Base-by-base conservation (phyloP, 225 moss, liverwort and hornwort species). In the Straminergon stramineum region DNA sequence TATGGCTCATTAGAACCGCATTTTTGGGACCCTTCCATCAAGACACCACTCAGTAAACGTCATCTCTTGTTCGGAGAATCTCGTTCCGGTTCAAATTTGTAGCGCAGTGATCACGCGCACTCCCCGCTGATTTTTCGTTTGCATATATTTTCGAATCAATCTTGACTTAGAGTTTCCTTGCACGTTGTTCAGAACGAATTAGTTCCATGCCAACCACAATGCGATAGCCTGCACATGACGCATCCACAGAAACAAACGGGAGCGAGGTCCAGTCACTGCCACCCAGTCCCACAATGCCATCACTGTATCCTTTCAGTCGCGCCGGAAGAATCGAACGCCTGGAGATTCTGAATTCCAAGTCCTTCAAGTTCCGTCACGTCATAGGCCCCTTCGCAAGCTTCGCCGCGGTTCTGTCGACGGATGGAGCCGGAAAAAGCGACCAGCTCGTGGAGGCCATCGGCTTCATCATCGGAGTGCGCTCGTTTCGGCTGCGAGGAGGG, bases 361-460 rank as follows among this genome's bases (percentile, higher is more conserved):
- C 97, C 1, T 94, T 93, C 90, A 98, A 97, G 91, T 92, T 96
- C 55, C 96, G 95, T 89, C 96, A 96, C 89, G 81, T 98, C 17
- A 92, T 91, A 39, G 98, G 98, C 18, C 97, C 96, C 7, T 98
- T 96, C 64, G 88, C 90, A 75, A 95, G 92, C 65, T 93, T 97
- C 83, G 96, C 98, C 10, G 97, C 96, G 67, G 89, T 97, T 75
- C 92, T 96, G 48, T 90, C 91, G 48, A 94, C 96, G 39, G 92
- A 98, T 96, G 97, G 97, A 84, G 95, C 94, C 8, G 97, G 91
- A 28, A 93, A 93, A 86, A 90, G 94, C 60, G 64, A 87, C 39
- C 64, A 74, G 83, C 94, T 98, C n/a, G 96, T 96, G 96, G 96
- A 97, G 41, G 96, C 95, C 45, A 96, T 98, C 81, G 94, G 96